A percentile compares a stretch with the other conserved stretches of the same genome.
phyloP scores from a whole-genome alignment of 108 stramenopile genomes.

The Aureococcus anophagefferens region DNA sequence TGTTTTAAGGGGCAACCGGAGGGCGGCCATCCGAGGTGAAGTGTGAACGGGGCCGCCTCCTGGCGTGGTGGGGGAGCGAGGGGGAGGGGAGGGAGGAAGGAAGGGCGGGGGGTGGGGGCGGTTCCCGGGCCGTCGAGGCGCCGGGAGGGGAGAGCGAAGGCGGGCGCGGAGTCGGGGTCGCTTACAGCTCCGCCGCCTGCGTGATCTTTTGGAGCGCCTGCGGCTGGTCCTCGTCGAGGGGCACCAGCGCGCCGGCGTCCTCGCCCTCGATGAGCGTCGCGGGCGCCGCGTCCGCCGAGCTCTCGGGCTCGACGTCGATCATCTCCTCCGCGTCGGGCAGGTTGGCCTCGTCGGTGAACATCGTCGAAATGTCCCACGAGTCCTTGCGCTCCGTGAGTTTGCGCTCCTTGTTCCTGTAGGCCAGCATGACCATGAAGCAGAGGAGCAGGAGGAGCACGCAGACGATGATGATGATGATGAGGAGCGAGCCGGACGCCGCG shows the following conservation, averaged over 20 bases:
- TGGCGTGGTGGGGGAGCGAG: too few species aligned
- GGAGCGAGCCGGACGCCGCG: neutral
- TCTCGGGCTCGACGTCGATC: conserved; percentile 1
- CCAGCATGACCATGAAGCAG: neutral
- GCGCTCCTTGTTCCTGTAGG: neutral
- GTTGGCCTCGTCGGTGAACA: conserved; percentile 1
- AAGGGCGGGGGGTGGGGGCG: too few species aligned
- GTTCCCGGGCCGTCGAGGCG: too few species aligned
- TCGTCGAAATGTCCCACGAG: conserved; percentile 1
- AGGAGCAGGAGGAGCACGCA: neutral
- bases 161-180: too few species aligned
- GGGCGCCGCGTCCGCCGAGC: neutral
- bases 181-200: neutral
- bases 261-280: neutral
- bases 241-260: too few species aligned
- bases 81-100: too few species aligned
- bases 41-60: too few species aligned
- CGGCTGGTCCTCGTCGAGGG: neutral
- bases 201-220: neutral
- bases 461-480: neutral
- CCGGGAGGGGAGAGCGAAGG: too few species aligned
- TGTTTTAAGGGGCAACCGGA: too few species aligned
- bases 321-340: neutral
- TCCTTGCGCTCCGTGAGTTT: neutral
- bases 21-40: too few species aligned